Conservation (phyloP, 768 basidiomycete genomes). For the Suillus tomentosus region DNA sequence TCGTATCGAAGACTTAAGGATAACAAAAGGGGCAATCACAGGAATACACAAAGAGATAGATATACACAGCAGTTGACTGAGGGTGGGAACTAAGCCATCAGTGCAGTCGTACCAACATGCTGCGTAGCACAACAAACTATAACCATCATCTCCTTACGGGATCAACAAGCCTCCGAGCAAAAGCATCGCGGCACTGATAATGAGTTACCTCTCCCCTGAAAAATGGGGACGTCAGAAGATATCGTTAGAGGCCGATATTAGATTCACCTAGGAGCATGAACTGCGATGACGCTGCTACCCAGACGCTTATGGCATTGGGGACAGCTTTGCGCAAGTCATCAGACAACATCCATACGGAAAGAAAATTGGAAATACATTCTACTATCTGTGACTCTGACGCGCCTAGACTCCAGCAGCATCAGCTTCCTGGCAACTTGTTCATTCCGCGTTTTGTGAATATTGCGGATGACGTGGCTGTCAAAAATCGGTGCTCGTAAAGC, state of each 20-base stretch:
- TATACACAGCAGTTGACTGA: neutral
- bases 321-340: slow-evolving; percentile 54
- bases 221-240: neutral
- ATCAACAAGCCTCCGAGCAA: slow-evolving; percentile 58
- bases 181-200: slow-evolving; percentile 91
- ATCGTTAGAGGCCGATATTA: neutral
- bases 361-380: slow-evolving; percentile 70
- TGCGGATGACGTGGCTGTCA: slow-evolving; percentile 67
- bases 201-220: slow-evolving; percentile 93
- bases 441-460: slow-evolving; percentile 71
- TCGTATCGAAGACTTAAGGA: neutral
- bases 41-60: neutral
- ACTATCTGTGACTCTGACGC: slow-evolving; percentile 89
- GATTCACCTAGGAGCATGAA: slow-evolving; percentile 82
- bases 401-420: slow-evolving; percentile 74
- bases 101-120: neutral
- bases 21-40: neutral
- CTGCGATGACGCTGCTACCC: slow-evolving; percentile 91
- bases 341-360: slow-evolving; percentile 1
- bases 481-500: slow-evolving; percentile 66
- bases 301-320: slow-evolving; percentile 95
- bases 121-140: neutral
- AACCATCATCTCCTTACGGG: slow-evolving; percentile 16
- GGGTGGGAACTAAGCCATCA: neutral
- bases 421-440: slow-evolving; percentile 75